Evolutionary conservation across 306 rosid species (phyloP), one percentile per base, ranked within the genome.

Genomic region (Senna tora): DNA sequence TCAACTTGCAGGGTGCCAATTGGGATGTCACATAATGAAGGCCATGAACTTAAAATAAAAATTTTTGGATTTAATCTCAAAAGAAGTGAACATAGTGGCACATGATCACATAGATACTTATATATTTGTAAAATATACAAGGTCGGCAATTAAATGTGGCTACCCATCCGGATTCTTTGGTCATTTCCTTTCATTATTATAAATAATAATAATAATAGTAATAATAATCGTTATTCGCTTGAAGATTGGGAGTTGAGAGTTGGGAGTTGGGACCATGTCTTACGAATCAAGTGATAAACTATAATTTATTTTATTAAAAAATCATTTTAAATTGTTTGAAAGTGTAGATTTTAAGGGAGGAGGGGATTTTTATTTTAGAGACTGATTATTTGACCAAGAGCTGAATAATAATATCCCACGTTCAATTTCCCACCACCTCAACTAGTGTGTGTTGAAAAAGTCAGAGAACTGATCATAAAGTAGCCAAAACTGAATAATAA

Each of bases 91-190:
- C 64, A 39, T 69, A 54, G 68, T 57, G 79, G 59, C 80, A 76
- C 65, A 75, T 32, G 74, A 60, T 79, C 82, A 79, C 76, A 66
- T 30, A 22, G 45, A 47, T 41, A 56, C 57, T 67, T 47, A 57
- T 33, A 22, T 59, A 51, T 59, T 73, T 68, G 42, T 36, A 66
- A 66, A 76, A n/a, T 52, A 6, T 19, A 28, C 25, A 25, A 41
- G 66, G 70, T 72, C 39, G 20, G 77, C 80, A 19, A 33, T 71
- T 63, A 17, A 49, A 72, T 73, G 75, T 77, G 73, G 81, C 65
- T 78, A 54, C 77, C 71, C 69, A 75, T 74, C 74, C 34, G 49
- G 79, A 75, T 67, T 64, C 80, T 78, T 75, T 79, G 63, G 38
- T 79, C 54, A 61, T 19, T 43, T 46, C 25, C 34, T 14, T 33